Conservation (phyloP, 179 eudicot species). For the Vitellaria paradoxa region DNA sequence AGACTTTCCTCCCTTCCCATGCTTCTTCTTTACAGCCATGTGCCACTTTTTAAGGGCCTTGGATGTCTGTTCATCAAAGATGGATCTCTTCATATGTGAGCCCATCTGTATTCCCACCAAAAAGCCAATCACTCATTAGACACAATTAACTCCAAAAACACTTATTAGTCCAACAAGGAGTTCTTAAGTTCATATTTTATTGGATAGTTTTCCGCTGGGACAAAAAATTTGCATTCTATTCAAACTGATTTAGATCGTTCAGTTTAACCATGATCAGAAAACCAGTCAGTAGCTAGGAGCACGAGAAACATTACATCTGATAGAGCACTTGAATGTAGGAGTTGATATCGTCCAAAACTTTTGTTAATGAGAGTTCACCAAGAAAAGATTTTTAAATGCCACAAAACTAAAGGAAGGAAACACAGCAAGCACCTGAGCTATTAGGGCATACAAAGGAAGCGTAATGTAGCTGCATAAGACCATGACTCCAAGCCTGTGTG, state of each 20-base stretch:
- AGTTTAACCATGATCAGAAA: neutral
- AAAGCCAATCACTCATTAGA: neutral
- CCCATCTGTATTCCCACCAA: constrained; percentile 66
- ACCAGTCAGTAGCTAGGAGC: neutral
- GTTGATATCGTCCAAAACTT: neutral
- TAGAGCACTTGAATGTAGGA: neutral
- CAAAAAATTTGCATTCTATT: neutral
- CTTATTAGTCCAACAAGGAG: neutral
- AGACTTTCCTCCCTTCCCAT: constrained; percentile 30
- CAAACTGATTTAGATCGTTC: no score
- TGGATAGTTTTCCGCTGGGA: neutral
- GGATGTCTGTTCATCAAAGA: constrained; percentile 87
- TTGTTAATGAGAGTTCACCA: neutral
- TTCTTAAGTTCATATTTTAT: no score
- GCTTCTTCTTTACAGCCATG: constrained; percentile 59
- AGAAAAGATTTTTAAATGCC: neutral
- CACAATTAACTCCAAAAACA: neutral
- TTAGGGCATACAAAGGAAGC: constrained; percentile 90
- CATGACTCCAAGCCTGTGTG: constrained; percentile 52
- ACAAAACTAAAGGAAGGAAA: neutral
- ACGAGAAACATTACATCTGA: neutral
- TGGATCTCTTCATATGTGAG: constrained; percentile 69
- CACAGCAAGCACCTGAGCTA: constrained; percentile 61
- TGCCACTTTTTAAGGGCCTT: constrained; percentile 81
- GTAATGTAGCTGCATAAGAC: constrained; percentile 90